Conservation (phyloP, 495 filamentous ascomycete species). For the Usnea hakonensis region DNA sequence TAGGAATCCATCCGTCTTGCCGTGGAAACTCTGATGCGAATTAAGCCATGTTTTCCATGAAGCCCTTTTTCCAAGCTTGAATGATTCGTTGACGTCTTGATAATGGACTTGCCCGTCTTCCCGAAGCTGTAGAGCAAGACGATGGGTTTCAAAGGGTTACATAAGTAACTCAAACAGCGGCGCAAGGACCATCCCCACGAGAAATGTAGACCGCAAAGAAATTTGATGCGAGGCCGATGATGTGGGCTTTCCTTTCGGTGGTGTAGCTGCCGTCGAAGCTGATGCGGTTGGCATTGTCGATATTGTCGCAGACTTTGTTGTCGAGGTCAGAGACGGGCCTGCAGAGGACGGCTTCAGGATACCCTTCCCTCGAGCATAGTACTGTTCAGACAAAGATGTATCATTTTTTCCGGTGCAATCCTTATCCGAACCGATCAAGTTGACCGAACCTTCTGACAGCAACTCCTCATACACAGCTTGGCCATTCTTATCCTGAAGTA, state of each 20-base stretch:
- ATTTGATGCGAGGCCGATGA: conserved; percentile 9
- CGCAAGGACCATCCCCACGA: conserved; percentile 17
- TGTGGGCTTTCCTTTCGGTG: not conserved
- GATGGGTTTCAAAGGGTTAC: not conserved
- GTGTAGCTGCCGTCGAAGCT: conserved; percentile 6
- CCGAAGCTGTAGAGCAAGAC: not conserved
- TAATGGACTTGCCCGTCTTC: not conserved
- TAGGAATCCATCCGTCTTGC: not conserved
- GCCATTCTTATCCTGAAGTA: conserved; percentile 10
- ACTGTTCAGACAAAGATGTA: conserved; percentile 10
- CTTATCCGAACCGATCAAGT: conserved; percentile 15
- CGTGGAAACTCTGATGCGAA: not conserved
- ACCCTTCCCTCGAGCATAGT: conserved; percentile 12
- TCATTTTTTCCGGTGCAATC: conserved; percentile 19
- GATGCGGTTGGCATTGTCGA: conserved; percentile 1
- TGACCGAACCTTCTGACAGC: conserved; percentile 4
- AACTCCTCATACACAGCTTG: conserved; percentile 11
- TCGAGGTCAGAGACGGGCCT: not conserved
- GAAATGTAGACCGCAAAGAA: conserved; percentile 7
- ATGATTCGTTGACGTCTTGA: not conserved
- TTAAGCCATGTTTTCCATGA: not conserved
- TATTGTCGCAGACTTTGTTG: conserved; percentile 4
- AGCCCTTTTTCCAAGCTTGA: not conserved
- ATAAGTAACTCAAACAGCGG: not conserved
- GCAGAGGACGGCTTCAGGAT: conserved; percentile 1